Percentiles rank a stretch among this genome's conserved stretches.
phyloP scores from a whole-genome alignment of 805 yeast genomes.

The Brettanomyces naardenensis region DNA sequence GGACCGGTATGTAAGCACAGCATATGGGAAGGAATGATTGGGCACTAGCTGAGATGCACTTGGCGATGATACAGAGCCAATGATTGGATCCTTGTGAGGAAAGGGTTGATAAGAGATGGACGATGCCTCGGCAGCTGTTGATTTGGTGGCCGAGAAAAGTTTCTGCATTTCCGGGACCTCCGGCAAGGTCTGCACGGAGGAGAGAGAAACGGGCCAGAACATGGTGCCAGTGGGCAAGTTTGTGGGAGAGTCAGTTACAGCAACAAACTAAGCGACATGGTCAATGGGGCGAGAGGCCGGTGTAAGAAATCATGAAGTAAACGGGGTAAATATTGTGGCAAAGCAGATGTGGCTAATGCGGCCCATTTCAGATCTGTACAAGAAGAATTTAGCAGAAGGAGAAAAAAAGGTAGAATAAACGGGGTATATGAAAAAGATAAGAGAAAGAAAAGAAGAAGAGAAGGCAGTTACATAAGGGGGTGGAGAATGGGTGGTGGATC shows the following conservation, averaged over 20 bases:
- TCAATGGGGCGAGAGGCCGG: too few relatives aligned
- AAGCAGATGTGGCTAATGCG: too few relatives aligned
- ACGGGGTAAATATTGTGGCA: too few relatives aligned
- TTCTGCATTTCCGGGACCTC: conserved; percentile 16
- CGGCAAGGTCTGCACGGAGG: conserved; percentile 19
- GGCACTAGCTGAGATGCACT: conserved; percentile 11
- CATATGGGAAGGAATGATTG: conserved; percentile 18
- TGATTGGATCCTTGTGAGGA: conserved; percentile 28
- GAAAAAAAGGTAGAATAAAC: too few relatives aligned
- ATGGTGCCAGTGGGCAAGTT: conserved; percentile 12
- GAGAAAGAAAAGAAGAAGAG: conserved; percentile 7
- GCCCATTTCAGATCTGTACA: too few relatives aligned
- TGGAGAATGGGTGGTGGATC: too few relatives aligned
- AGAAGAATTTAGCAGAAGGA: too few relatives aligned
- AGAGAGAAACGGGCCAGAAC: conserved; percentile 27
- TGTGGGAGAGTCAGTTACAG: too few relatives aligned
- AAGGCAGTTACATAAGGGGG: conserved; percentile 9
- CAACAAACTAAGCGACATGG: too few relatives aligned
- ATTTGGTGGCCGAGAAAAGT: conserved; percentile 7
- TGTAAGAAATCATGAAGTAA: too few relatives aligned
- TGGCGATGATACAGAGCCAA: conserved; percentile 21
- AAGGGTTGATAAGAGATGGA: conserved; percentile 9
- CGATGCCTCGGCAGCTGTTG: conserved; percentile 1
- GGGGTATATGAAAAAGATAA: too few relatives aligned
- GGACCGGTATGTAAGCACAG: conserved; percentile 28